These are phyloP conservation scores for Ensete glaucum DNA, from an alignment of 176 grass and related monocot genomes.

Conservation along the genomic window DNA sequence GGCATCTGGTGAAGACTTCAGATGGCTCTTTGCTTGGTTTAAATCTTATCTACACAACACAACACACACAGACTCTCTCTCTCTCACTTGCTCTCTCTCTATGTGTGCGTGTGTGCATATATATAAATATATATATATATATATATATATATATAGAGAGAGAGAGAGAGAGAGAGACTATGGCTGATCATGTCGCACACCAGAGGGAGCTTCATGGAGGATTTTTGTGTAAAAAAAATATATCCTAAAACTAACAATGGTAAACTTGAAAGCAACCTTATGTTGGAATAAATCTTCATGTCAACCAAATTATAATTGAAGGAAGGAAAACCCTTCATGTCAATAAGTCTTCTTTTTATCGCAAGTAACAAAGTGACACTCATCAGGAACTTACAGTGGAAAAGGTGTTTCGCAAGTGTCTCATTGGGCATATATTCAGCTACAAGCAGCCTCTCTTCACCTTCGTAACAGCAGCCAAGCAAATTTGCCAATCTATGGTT, in stretches of 20 bases:
- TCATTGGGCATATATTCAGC: constrained; percentile 98
- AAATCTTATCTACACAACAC: no score
- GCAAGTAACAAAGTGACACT: neutral
- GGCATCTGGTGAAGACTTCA: neutral
- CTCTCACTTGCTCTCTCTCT: no score
- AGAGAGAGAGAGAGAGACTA: no score
- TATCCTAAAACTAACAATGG: neutral
- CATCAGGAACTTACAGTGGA: constrained; percentile 64
- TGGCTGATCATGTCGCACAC: no score
- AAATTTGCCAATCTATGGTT: constrained; percentile 81
- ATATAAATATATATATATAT: no score
- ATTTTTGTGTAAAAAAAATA: neutral
- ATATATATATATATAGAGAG: no score
- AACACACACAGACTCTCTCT: no score
- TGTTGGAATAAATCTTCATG: neutral
- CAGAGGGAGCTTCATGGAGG: neutral
- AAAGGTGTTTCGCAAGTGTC: constrained; percentile 91
- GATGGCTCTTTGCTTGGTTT: neutral
- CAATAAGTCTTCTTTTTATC: neutral
- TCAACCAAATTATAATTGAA: neutral
- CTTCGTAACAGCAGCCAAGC: constrained; percentile 93
- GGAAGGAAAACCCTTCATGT: no score
- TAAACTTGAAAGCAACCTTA: neutral
- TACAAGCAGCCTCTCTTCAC: constrained; percentile 93
- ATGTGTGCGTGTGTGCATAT: no score